Evolutionary conservation across 2,329 filamentous ascomycete species (phyloP).

Genomic region (Colletotrichum sp.): DNA sequence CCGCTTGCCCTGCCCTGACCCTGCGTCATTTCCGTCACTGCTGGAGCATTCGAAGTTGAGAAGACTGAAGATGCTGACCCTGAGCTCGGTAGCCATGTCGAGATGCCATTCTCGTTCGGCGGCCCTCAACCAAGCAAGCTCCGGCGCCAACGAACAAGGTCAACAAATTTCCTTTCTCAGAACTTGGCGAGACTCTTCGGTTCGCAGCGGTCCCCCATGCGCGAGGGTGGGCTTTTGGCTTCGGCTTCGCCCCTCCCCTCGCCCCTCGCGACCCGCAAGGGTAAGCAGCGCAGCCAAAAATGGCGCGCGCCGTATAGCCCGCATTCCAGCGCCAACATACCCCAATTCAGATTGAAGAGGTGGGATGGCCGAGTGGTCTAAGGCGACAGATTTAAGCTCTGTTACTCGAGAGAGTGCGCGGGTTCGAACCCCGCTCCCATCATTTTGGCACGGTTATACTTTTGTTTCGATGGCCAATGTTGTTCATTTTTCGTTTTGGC

Average conservation of each 20-base stretch:
- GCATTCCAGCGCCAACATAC: background rate
- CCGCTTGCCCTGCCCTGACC: background rate
- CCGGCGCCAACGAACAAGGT: background rate
- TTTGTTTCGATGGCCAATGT: background rate
- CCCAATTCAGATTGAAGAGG: background rate
- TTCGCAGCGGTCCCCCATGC: background rate
- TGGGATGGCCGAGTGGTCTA: slow-evolving; percentile 22
- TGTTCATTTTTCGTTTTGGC: background rate
- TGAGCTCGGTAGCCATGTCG: background rate
- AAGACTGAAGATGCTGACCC: background rate
- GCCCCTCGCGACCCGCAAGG: background rate
- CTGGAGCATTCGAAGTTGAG: background rate
- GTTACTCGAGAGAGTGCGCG: slow-evolving; percentile 19
- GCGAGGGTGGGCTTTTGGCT: background rate
- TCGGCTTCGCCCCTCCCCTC: background rate
- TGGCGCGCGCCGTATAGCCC: background rate
- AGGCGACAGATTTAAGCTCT: slow-evolving; percentile 22
- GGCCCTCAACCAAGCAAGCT: background rate
- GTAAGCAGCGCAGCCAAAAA: background rate
- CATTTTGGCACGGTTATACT: background rate
- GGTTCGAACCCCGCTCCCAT: slow-evolving; percentile 21
- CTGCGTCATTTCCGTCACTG: background rate
- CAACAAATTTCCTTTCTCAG: background rate
- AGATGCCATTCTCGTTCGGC: background rate
- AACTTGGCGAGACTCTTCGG: background rate